phyloP scores from a whole-genome alignment of 306 rosid genomes.

The Astragalus membranaceus region DNA sequence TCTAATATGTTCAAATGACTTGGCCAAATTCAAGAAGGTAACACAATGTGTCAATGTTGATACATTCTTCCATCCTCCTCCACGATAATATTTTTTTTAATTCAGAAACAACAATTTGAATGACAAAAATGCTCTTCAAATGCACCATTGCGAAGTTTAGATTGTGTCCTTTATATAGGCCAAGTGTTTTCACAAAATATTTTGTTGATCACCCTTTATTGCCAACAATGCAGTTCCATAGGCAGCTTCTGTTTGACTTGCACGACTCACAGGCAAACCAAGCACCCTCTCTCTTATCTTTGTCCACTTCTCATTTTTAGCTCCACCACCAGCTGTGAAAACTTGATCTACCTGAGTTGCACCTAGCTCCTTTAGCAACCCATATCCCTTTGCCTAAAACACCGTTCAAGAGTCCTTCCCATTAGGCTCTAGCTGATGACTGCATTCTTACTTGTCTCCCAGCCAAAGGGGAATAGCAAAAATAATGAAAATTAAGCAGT shows the following conservation, averaged over 20 bases:
- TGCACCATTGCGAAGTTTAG: neutral
- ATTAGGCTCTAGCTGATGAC: neutral
- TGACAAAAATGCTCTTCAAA: too few relatives aligned
- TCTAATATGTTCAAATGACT: too few relatives aligned
- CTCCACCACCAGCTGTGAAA: slow-evolving; percentile 83
- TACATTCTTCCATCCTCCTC: too few relatives aligned
- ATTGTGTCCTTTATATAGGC: too few relatives aligned
- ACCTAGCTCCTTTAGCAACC: slow-evolving; percentile 64
- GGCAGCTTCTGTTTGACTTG: slow-evolving; percentile 78
- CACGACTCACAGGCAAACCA: slow-evolving; percentile 65
- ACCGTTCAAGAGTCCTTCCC: slow-evolving; percentile 6
- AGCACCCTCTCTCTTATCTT: slow-evolving; percentile 78
- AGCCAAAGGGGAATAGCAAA: neutral
- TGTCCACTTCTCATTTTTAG: slow-evolving; percentile 73
- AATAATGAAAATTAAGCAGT: neutral
- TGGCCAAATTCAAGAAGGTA: too few relatives aligned
- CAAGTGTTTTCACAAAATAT: neutral
- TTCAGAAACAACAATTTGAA: too few relatives aligned
- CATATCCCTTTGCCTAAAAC: slow-evolving; percentile 70
- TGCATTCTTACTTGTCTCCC: neutral
- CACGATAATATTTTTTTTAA: too few relatives aligned
- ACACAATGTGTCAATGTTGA: too few relatives aligned
- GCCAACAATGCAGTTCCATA: slow-evolving; percentile 93
- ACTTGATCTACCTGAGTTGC: slow-evolving; percentile 67
- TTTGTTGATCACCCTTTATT: slow-evolving; percentile 43